Conservation (phyloP, 768 basidiomycete species). For the Leucocoprinus birnbaumii region DNA sequence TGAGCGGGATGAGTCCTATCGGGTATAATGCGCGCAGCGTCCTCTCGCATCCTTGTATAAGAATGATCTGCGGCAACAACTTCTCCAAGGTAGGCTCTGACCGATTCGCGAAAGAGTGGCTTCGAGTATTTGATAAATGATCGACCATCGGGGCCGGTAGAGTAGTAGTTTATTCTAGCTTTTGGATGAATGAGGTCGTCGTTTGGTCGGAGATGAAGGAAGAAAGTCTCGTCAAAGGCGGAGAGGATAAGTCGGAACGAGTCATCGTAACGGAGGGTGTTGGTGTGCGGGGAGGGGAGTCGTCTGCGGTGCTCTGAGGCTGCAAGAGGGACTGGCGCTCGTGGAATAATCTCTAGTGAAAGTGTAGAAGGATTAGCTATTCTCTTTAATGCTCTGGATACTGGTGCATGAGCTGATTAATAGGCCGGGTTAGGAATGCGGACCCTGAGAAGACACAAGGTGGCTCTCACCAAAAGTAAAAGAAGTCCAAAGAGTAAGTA, state of each 20-base stretch:
- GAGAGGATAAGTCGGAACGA: conserved; percentile 67
- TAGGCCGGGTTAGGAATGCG: neutral
- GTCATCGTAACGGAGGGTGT: conserved; percentile 62
- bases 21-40: conserved; percentile 51
- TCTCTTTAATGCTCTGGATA: conserved; percentile 45
- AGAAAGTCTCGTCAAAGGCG: conserved; percentile 62
- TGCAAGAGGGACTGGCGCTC: conserved; percentile 24
- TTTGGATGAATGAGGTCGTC: conserved; percentile 76
- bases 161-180: conserved; percentile 68
- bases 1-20: conserved; percentile 37
- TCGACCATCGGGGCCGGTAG: conserved; percentile 45
- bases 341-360: conserved; percentile 56
- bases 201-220: conserved; percentile 77
- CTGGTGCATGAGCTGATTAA: conserved; percentile 43
- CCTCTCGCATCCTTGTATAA: conserved; percentile 55
- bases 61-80: conserved; percentile 62
- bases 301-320: conserved; percentile 29
- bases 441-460: neutral
- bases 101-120: conserved; percentile 60
- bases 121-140: conserved; percentile 49
- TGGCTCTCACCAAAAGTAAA: neutral
- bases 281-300: conserved; percentile 31
- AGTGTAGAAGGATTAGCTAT: conserved; percentile 47
- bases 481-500: conserved; percentile 25
- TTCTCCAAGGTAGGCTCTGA: conserved; percentile 73